Evolutionary conservation across 2,329 filamentous ascomycete species (phyloP).

Genomic region (Trichoderma sp.): DNA sequence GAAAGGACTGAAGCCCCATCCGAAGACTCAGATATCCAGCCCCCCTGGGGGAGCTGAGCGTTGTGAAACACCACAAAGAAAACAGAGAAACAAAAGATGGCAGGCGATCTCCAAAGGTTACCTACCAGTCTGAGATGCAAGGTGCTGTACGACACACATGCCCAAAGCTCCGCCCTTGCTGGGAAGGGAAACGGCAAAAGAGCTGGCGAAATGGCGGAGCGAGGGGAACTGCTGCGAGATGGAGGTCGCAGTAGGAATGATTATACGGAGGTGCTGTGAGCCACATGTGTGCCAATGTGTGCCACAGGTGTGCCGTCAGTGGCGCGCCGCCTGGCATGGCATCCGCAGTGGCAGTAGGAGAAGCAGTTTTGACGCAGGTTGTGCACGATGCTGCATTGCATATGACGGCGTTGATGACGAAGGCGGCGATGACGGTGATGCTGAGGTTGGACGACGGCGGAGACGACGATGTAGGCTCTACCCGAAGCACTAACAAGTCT

Average conservation of each 20-base stretch:
- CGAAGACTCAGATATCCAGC: neutral
- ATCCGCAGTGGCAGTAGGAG: neutral
- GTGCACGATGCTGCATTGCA: neutral
- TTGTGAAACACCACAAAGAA: conserved; percentile 1
- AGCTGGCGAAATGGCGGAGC: neutral
- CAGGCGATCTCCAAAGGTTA: neutral
- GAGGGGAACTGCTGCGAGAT: neutral
- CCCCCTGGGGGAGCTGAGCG: conserved; percentile 8
- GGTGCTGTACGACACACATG: neutral
- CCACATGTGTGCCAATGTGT: neutral
- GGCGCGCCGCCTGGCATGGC: neutral
- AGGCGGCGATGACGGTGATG: neutral
- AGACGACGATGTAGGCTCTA: neutral
- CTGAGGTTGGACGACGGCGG: neutral
- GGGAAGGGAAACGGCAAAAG: neutral
- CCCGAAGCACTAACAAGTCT: neutral
- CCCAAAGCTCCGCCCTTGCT: conserved; percentile 8
- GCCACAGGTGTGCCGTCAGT: neutral
- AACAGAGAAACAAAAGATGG: neutral
- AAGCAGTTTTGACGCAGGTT: neutral
- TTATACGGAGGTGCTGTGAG: neutral
- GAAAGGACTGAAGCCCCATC: neutral
- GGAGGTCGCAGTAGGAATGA: neutral
- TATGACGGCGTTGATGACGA: neutral
- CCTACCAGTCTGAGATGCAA: neutral